Evolutionary conservation across 2,329 filamentous ascomycete species (phyloP).

Genomic region (Pseudogymnoascus sp.): DNA sequence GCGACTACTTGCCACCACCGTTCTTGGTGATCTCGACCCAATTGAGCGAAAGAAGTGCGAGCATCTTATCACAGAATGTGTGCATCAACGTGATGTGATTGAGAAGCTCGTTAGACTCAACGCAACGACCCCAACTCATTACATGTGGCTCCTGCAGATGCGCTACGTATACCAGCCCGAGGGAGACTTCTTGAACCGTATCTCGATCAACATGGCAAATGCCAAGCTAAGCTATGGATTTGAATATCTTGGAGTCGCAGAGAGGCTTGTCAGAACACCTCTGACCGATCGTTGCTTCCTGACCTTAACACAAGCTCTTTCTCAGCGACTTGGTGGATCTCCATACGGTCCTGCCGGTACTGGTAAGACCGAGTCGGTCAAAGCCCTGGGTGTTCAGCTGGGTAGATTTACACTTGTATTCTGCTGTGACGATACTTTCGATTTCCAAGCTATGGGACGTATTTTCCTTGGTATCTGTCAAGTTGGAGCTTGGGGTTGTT

Average conservation of each 20-base stretch:
- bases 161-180: conserved; percentile 82
- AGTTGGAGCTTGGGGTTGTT: conserved; percentile 98
- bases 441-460: conserved; percentile 98
- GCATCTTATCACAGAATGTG: conserved; percentile 96
- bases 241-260: conserved; percentile 93
- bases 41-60: conserved; percentile 95
- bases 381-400: conserved; percentile 90
- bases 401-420: conserved; percentile 98
- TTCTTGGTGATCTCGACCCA: conserved; percentile 79
- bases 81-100: conserved; percentile 92
- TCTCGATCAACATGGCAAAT: conserved; percentile 95
- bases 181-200: conserved; percentile 71
- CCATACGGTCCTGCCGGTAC: conserved; percentile 97
- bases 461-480: conserved; percentile 99
- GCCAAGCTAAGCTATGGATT: conserved; percentile 93
- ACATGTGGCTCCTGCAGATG: conserved; percentile 94
- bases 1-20: conserved; percentile 75
- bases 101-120: conserved; percentile 72
- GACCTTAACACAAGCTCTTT: conserved; percentile 90
- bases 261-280: conserved; percentile 91
- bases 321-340: conserved; percentile 89
- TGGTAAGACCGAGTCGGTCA: conserved; percentile 98
- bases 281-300: conserved; percentile 98
- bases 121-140: conserved; percentile 69
- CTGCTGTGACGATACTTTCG: conserved; percentile 98